Evolutionary conservation across 208 protist genomes (phyloP), one percentile per base, ranked within the genome.

Genomic region (Leishmania amazonensis): DNA sequence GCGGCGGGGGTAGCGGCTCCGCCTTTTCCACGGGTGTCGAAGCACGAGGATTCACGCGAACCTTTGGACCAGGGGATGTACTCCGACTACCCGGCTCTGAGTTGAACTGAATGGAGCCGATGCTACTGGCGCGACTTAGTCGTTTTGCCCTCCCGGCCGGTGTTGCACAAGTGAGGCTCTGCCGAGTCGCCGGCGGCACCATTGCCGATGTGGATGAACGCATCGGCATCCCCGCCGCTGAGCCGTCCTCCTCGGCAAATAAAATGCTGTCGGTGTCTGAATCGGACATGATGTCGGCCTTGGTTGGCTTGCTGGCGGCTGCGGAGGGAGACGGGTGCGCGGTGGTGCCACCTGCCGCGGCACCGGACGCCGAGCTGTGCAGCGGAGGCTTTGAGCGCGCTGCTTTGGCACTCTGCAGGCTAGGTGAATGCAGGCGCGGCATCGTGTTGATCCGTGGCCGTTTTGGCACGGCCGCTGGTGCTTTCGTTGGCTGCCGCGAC

Each of bases 231-330:
- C 74, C 65, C 24, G 35, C 57, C 42, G 76, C 19, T 47, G 80
- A 80, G 75, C 58, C 76, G 57, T 67, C 60, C 6, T 84, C 80
- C 31, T 80, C 40, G 4, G 76, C 42, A 76, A 88, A 88, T 51
- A 42, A 65, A 73, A 88, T 83, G 70, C 85, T 88, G 31, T 86
- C 81, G 68, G 83, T 83, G 60, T 84, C 76, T 68, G 76, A 77
- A 49, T 84, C 81, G 40, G 76, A 42, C 54, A 53, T 35, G 58
- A 51, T 47, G 72, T 83, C 62, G 1, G 17, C 24, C 73, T 67
- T 75, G 49, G 67, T 49, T n/a, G 3, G 51, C 31, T 53, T 77
- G 7, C 7, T 38, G 35, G n/a, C 7, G n/a, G 11, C 42, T 1
- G 45, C 38, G 40, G 71, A 15, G 38, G 13, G 54, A 17, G 19